Base-by-base conservation (phyloP, 2,329 filamentous ascomycete species). In the Apiospora pterosperma region DNA sequence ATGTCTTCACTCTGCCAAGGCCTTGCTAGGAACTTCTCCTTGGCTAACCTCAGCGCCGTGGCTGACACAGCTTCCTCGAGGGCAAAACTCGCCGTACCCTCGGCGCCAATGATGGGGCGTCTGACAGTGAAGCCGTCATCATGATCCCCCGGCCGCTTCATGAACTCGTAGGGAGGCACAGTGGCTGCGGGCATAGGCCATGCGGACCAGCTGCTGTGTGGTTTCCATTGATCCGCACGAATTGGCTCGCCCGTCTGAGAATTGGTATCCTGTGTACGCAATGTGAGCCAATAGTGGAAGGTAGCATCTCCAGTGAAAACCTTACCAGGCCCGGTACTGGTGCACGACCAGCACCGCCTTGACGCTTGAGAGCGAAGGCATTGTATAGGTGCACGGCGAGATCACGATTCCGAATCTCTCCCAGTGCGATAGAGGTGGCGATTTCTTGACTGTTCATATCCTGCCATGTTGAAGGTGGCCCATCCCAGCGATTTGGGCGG, bases 361-460 rank as follows among this genome's bases (percentile, higher is more conserved):
- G 79, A 39, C 79, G 78, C 75, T 90, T 93, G 63, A 96, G 79
- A 39, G 85, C 85, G 77, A 90, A 90, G 0, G 90, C 84, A 76
- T 96, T 92, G 78, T 92, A 97, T 5, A 97, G 80, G 78, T 97
- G 94, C 55, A 89, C 78, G 0, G 87, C 82, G 12, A 97, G 79
- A 73, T 97, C 90, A 62, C 84, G 81, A 42, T 90, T 85, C 39
- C 86, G 82, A 19, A 88, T 74, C 58, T 86, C 83, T 65, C 90
- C 85, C 63, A 97, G 80, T 8, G 89, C 88, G 5, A 83, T 79
- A 65, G 85, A 85, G 2, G 92, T 82, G 8, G 84, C 82, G 16
- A 90, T 84, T 65, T 93, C 91, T 36, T 84, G 78, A 61, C 81
- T 79, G 1, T 89, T 92, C 64, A 87, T 79, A 11, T 76, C 72